A percentile compares a stretch with the other conserved stretches of the same genome.
Conservation (phyloP, 1,284 basidiomycete species). For the Mycosarcoma maydis region DNA sequence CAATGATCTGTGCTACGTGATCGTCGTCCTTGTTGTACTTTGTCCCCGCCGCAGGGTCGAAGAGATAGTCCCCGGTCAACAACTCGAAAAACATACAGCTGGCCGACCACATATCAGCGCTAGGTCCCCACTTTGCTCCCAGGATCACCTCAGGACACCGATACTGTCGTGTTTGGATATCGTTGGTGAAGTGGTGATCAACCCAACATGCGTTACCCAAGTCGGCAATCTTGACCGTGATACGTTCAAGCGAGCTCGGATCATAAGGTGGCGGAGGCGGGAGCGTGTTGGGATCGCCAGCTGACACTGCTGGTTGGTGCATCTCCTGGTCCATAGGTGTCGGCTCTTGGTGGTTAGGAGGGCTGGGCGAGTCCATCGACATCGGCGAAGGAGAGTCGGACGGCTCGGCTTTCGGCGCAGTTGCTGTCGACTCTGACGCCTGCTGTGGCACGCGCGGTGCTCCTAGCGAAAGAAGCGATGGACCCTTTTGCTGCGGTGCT, state of each 20-base stretch:
- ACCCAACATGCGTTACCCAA: constrained; percentile 92
- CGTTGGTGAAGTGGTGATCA: constrained; percentile 92
- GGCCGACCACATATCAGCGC: constrained; percentile 95
- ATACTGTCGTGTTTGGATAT: constrained; percentile 96
- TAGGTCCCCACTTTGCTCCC: constrained; percentile 93
- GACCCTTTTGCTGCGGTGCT: constrained; percentile 71
- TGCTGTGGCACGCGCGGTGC: constrained; percentile 39
- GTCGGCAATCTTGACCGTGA: constrained; percentile 99
- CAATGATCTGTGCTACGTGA: constrained; percentile 98
- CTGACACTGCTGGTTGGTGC: constrained; percentile 69
- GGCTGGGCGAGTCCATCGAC: constrained; percentile 45
- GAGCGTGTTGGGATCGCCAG: constrained; percentile 71
- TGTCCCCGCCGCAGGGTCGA: constrained; percentile 83
- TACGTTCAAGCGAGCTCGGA: constrained; percentile 76
- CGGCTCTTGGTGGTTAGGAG: constrained; percentile 19
- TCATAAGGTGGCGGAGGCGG: constrained; percentile 73
- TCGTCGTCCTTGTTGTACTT: constrained; percentile 95
- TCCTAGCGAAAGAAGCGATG: constrained; percentile 79
- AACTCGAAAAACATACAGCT: constrained; percentile 89
- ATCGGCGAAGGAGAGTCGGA: constrained; percentile 50
- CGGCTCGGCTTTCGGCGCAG: constrained; percentile 37
- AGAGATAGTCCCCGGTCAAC: constrained; percentile 85
- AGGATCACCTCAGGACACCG: constrained; percentile 96
- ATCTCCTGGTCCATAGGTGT: constrained; percentile 38
- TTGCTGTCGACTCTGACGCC: constrained; percentile 10